A percentile compares a stretch with the other conserved stretches of the same genome.
Conservation (phyloP, 1,284 basidiomycete genomes). For the Coriolopsis trogii region DNA sequence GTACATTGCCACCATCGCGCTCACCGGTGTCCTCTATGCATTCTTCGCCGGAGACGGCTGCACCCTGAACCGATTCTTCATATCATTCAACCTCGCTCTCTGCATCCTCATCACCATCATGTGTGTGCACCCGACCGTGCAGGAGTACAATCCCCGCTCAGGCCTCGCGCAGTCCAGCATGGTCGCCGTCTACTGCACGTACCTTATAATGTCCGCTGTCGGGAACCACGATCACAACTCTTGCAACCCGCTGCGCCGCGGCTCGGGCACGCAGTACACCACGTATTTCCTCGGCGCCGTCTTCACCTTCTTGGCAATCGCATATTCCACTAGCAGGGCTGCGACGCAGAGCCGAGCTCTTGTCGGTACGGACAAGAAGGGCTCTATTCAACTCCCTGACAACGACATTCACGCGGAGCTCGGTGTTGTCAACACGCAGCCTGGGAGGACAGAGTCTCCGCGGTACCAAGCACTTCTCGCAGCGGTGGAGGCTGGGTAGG, state of each 20-base stretch:
- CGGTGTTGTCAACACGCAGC: conserved; percentile 83
- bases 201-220: conserved; percentile 93
- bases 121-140: conserved; percentile 85
- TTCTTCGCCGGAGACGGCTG: conserved; percentile 92
- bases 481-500: conserved; percentile 92
- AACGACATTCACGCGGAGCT: conserved; percentile 65
- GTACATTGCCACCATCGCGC: conserved; percentile 82
- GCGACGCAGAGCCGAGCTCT: conserved; percentile 94
- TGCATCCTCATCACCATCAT: conserved; percentile 82
- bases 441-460: conserved; percentile 83
- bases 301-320: conserved; percentile 98
- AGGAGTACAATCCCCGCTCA: conserved; percentile 93
- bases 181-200: conserved; percentile 97
- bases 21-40: conserved; percentile 88
- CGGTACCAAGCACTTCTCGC: conserved; percentile 94
- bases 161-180: conserved; percentile 96
- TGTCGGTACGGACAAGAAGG: conserved; percentile 74
- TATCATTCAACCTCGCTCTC: conserved; percentile 90
- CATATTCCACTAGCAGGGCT: conserved; percentile 95
- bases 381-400: conserved; percentile 66
- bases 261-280: conserved; percentile 78
- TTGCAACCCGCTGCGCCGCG: conserved; percentile 85
- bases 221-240: conserved; percentile 86
- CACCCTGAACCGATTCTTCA: conserved; percentile 92
- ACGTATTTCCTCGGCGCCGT: conserved; percentile 90